Base-by-base conservation (phyloP, 495 filamentous ascomycete genomes). In the Xeromyces bisporus region DNA sequence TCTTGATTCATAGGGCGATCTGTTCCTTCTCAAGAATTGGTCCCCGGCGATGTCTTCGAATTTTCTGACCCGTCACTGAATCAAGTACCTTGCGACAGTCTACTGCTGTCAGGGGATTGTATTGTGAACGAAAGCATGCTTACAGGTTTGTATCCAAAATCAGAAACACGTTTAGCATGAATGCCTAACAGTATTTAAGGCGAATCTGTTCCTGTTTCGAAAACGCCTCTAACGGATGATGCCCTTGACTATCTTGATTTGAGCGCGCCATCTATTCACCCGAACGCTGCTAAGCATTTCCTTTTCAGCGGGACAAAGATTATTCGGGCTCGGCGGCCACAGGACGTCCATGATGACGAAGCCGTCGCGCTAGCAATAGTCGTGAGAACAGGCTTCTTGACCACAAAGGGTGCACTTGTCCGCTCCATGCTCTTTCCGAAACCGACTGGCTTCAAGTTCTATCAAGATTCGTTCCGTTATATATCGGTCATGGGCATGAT, bases 111-210 rank as follows among this genome's bases (percentile, higher is more conserved):
- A 32, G 91, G 91, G 15, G 91, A 99, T 51, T 93, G 85, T 51
- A 96, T 99, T 39, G 85, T 99, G 37, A 99, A 99, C 49, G 91
- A 99, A 52, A 94, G 87, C 61, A 99, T 99, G 91, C 72, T 99
- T 18, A 99, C 91, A 23, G 78, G 77, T 77, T 46, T 43, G 58
- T 46, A 29, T 0, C 26, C 2, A 3, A 8, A 31, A 17, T 13
- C 23, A 7, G 8, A 7, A 3, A 16, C 23, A 6, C 11, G 5
- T 29, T 31, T 7, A 23, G n/a, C 7, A 25, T 6, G 18, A 21
- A 26, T 15, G n/a, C 27, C 44, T 60, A 33, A 58, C 32, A 33
- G 20, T 12, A 15, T 23, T 35, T 8, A 31, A 76, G 86, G 85
- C 26, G 91, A 99, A 63, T 96, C 91, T 30, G 82, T 99, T 16